Conservation (phyloP, 768 basidiomycete genomes). For the Lentinula guzmanii region DNA sequence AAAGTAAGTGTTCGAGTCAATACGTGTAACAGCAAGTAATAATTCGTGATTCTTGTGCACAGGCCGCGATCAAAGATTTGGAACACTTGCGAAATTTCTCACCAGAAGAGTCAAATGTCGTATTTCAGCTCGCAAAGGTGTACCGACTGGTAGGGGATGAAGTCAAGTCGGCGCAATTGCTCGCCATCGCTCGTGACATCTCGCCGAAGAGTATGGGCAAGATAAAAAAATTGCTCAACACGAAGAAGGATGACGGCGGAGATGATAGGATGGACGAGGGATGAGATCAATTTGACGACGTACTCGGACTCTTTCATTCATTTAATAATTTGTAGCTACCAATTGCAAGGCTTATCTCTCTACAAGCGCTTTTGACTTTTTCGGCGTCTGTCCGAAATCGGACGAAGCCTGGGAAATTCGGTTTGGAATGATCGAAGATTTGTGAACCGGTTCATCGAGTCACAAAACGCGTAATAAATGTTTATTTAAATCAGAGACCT, state of each 20-base stretch:
- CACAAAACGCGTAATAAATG: not conserved
- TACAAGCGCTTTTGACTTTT: not conserved
- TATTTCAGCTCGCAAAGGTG: constrained; percentile 91
- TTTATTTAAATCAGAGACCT: not conserved
- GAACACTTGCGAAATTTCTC: constrained; percentile 74
- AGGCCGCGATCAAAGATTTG: constrained; percentile 81
- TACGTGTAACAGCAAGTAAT: constrained; percentile 12
- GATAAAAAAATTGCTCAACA: constrained; percentile 74
- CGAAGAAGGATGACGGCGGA: constrained; percentile 52
- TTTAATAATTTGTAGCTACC: not conserved
- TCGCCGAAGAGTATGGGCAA: constrained; percentile 86
- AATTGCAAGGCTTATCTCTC: not conserved
- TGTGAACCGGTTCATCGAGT: constrained; percentile 5
- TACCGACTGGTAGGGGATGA: constrained; percentile 80
- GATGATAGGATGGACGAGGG: constrained; percentile 76
- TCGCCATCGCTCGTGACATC: constrained; percentile 89
- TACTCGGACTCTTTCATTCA: not conserved
- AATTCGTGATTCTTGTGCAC: constrained; percentile 17
- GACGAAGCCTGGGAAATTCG: not conserved
- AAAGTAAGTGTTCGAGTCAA: constrained; percentile 46
- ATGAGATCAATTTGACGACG: constrained; percentile 24
- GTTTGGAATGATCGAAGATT: constrained; percentile 2
- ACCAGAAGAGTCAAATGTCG: constrained; percentile 94
- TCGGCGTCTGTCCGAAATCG: not conserved
- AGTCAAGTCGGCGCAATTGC: constrained; percentile 73